These are phyloP conservation scores for Eragrostis curvula DNA, from an alignment of 176 grass and related monocot genomes.

Conservation along the genomic window DNA sequence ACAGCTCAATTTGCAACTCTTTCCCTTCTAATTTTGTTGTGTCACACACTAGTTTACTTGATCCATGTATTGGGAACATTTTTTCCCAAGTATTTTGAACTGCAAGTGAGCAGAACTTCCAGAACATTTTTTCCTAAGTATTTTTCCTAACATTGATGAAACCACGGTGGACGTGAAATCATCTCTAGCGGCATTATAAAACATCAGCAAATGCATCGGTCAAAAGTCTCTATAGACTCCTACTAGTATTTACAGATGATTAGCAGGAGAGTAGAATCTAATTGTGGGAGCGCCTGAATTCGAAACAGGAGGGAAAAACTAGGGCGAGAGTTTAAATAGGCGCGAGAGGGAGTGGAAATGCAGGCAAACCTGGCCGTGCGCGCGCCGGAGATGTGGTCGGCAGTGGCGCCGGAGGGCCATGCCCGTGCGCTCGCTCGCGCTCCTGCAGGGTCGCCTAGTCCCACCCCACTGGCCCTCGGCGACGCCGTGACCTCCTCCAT, in stretches of 20 bases:
- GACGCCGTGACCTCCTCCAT: too few species aligned
- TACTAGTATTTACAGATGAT: neutral
- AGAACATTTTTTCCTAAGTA: slow-evolving; percentile 21
- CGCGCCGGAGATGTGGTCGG: neutral
- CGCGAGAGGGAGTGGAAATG: slow-evolving; percentile 14
- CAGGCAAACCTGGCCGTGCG: neutral
- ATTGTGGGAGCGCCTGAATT: neutral
- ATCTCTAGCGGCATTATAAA: neutral
- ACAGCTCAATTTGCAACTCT: neutral
- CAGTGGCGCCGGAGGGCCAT: neutral
- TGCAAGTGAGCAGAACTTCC: neutral
- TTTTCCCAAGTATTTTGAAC: slow-evolving; percentile 7
- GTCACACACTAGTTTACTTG: neutral
- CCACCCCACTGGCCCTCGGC: neutral
- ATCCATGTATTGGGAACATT: neutral
- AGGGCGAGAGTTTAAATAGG: neutral
- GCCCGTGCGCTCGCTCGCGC: neutral
- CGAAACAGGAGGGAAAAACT: neutral
- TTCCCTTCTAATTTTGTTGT: neutral
- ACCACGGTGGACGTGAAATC: neutral
- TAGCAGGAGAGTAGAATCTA: neutral
- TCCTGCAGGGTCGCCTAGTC: too few species aligned
- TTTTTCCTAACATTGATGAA: neutral
- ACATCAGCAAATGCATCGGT: neutral
- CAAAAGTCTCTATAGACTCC: neutral